Evolutionary conservation across 2,329 filamentous ascomycete species (phyloP).

Genomic region (Colletotrichum eremochloae): DNA sequence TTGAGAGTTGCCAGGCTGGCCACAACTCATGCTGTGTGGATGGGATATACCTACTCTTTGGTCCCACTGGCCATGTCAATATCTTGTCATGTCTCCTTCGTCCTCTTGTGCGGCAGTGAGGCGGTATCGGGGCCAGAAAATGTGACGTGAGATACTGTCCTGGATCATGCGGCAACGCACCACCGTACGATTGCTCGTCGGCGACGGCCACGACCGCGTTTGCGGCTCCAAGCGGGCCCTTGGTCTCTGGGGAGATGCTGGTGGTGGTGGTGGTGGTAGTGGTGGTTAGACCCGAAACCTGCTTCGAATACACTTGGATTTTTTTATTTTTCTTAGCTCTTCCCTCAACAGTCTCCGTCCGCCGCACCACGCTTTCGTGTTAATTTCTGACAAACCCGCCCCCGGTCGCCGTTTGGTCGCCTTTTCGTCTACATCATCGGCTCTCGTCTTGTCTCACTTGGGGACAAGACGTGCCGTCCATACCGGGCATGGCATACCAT

Average conservation of each 20-base stretch:
- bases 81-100: background rate
- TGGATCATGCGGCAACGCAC: background rate
- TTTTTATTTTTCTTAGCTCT: background rate
- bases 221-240: slow-evolving; percentile 27
- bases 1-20: slow-evolving; percentile 24
- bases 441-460: slow-evolving; percentile 4
- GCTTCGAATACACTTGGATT: background rate
- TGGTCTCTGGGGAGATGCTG: too few relatives aligned
- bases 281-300: background rate
- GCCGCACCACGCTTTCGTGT: too few relatives aligned
- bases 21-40: background rate
- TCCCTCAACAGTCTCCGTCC: background rate
- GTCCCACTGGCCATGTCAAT: background rate
- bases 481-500: slow-evolving; percentile 2
- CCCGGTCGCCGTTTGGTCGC: slow-evolving; percentile 25
- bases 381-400: too few relatives aligned
- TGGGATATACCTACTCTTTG: background rate
- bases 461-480: background rate
- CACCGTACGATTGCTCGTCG: background rate
- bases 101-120: slow-evolving; percentile 6
- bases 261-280: too few relatives aligned
- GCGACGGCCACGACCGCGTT: background rate
- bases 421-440: slow-evolving; percentile 9
- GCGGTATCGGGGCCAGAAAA: slow-evolving; percentile 11
- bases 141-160: slow-evolving; percentile 9